Evolutionary conservation across 371 early-diverging fungal genomes (phyloP).

Genomic region (Enteropsectra breve): DNA sequence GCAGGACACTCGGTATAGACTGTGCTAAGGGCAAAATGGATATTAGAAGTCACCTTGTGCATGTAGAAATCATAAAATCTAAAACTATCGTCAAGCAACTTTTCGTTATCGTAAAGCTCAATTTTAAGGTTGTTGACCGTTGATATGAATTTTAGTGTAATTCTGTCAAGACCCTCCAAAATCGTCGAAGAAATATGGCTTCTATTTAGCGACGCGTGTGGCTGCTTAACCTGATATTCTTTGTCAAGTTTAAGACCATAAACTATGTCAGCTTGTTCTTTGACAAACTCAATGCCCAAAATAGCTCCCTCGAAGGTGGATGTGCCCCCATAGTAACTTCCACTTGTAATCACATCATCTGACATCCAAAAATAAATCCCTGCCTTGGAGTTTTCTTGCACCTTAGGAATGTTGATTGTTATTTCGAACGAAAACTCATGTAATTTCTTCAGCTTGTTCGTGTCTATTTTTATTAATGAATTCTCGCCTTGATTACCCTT

Average conservation of each 20-base stretch:
- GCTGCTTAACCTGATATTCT: no score
- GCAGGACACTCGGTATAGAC: constrained; percentile 37
- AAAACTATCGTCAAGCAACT: constrained; percentile 57
- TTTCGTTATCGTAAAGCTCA: constrained; percentile 57
- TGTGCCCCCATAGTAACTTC: constrained; percentile 50
- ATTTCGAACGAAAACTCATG: constrained; percentile 52
- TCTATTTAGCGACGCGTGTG: no score
- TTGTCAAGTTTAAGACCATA: constrained; percentile 55
- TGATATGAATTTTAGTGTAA: constrained; percentile 57
- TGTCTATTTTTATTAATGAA: constrained; percentile 44
- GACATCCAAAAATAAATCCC: constrained; percentile 61
- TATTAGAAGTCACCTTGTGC: constrained; percentile 29
- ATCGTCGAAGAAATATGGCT: no score
- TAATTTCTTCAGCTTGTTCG: constrained; percentile 27
- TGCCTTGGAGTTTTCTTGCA: constrained; percentile 39
- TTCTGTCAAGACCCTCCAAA: constrained; percentile 48
- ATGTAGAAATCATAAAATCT: constrained; percentile 38
- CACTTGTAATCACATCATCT: constrained; percentile 43
- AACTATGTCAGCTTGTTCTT: constrained; percentile 46
- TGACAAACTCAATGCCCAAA: constrained; percentile 58
- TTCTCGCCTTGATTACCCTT: constrained; percentile 28
- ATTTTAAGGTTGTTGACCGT: constrained; percentile 60
- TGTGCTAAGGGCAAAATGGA: constrained; percentile 53
- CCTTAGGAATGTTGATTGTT: constrained; percentile 16
- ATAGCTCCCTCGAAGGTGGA: constrained; percentile 55